These are phyloP conservation scores for Cytospora leucostoma DNA, from an alignment of 2,329 filamentous ascomycete genomes.

Conservation along the genomic window DNA sequence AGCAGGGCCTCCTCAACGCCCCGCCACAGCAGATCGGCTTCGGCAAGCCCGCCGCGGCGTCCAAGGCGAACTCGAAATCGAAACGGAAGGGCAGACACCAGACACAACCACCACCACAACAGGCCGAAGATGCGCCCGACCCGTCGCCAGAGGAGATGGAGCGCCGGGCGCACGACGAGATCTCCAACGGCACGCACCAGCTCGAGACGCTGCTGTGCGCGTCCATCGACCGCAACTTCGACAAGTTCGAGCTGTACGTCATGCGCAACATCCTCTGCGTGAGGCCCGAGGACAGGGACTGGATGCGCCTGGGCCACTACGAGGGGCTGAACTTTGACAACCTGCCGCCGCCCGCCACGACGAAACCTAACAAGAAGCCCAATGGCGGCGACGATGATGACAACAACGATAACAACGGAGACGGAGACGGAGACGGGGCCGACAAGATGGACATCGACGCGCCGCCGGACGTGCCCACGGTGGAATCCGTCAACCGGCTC, in stretches of 20 bases:
- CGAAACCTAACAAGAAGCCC: neutral
- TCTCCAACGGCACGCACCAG: constrained; percentile 85
- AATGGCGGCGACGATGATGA: constrained; percentile 5
- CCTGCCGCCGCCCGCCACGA: constrained; percentile 7
- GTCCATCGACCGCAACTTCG: constrained; percentile 81
- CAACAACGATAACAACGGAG: neutral
- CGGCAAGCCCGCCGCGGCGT: constrained; percentile 37
- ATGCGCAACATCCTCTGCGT: constrained; percentile 82
- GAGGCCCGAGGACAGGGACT: constrained; percentile 67
- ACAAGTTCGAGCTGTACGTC: constrained; percentile 86
- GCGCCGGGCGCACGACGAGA: constrained; percentile 64
- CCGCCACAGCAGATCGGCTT: constrained; percentile 83
- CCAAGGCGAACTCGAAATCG: constrained; percentile 35
- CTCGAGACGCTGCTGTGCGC: constrained; percentile 80
- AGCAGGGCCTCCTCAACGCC: constrained; percentile 74
- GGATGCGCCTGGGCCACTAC: constrained; percentile 84
- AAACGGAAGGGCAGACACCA: constrained; percentile 26
- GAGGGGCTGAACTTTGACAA: constrained; percentile 59
- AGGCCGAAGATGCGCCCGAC: constrained; percentile 21
- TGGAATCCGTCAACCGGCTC: constrained; percentile 70
- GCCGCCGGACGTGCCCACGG: constrained; percentile 49
- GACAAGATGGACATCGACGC: constrained; percentile 31
- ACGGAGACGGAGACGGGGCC: constrained; percentile 26
- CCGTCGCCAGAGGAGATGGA: constrained; percentile 36
- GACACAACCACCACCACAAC: constrained; percentile 1